These are phyloP conservation scores for Penicilliopsis zonata DNA, from an alignment of 495 filamentous ascomycete genomes.

Conservation along the genomic window DNA sequence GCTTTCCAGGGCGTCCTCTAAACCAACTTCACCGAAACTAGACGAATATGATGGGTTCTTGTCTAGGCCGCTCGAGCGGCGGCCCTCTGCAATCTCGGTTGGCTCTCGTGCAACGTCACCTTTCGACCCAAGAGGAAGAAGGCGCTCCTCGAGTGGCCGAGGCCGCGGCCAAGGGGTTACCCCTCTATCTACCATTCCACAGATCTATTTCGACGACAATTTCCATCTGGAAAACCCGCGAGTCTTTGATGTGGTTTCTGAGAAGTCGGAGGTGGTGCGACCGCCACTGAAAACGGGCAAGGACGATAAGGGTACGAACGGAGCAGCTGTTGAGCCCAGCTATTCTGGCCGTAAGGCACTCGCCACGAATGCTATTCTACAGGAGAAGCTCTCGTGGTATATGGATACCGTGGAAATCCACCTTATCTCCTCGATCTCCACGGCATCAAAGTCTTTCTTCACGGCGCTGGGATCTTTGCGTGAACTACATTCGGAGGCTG, in stretches of 20 bases:
- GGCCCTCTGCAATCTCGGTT: conserved; percentile 22
- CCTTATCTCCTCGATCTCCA: conserved; percentile 90
- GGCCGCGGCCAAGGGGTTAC: conserved; percentile 52
- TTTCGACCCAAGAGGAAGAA: conserved; percentile 21
- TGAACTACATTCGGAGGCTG: conserved; percentile 85
- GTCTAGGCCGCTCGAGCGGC: conserved; percentile 25
- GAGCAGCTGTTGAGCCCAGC: conserved; percentile 43
- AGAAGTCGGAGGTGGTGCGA: conserved; percentile 82
- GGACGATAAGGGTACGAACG: conserved; percentile 48
- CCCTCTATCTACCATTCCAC: conserved; percentile 82
- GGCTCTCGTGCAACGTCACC: conserved; percentile 27
- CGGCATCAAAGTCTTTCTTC: conserved; percentile 92
- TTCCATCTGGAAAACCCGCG: conserved; percentile 95
- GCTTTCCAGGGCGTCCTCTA: conserved; percentile 15
- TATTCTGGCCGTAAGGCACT: conserved; percentile 60
- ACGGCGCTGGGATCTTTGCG: conserved; percentile 83
- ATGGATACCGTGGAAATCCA: conserved; percentile 99
- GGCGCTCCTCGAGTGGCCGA: conserved; percentile 21
- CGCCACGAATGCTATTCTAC: conserved; percentile 95
- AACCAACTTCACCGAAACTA: conserved; percentile 16
- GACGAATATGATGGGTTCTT: conserved; percentile 26
- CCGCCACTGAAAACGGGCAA: conserved; percentile 43
- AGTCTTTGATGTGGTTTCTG: conserved; percentile 93
- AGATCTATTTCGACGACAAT: conserved; percentile 87
- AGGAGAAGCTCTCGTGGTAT: conserved; percentile 99